Evolutionary conservation across 768 basidiomycete species (phyloP), one percentile per base, ranked within the genome.

Genomic region (Suillus luteus): DNA sequence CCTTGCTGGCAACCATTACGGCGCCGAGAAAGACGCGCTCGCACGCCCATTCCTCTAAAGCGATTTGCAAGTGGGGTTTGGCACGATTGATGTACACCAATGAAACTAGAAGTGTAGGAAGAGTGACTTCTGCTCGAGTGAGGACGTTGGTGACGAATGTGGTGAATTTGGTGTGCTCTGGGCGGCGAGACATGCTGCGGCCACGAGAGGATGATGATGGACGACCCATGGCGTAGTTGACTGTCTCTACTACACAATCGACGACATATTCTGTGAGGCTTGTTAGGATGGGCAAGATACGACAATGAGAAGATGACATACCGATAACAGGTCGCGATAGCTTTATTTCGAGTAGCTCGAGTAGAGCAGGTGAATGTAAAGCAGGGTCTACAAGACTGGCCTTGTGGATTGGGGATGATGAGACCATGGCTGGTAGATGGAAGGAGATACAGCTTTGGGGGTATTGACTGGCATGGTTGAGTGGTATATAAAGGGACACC

Each of bases 11-110:
- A 55, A 86, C 81, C 76, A 96, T 95, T 67, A 95, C 76, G n/a
- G 93, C 88, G 59, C 94, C 94, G 49, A 96, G 85, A 78, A 96
- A 95, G 37, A 96, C 93, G 48, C 94, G 87, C 76, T 95, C 93
- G 57, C 91, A 82, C 15, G 93, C 94, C 91, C 91, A 92, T 70
- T 91, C 87, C 72, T 92, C 90, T 64, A 91, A 79, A 10, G 89
- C 89, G 67, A 92, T 92, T 71, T 90, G 88, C 49, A 93, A 82
- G 74, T 92, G 89, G 3, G 89, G 89, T 69, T 87, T 87, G 3
- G 91, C 89, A 62, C 92, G 79, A 77, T 87, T 80, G 72, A 93
- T 88, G 76, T 93, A 93, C 72, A 88, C 89, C 60, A 92, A 85
- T 8, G 90, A 75, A 40, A 85, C 85, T 63, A 93, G 82, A 70